Conservation (phyloP, 2,329 filamentous ascomycete genomes). For the Microascus cirrosus region DNA sequence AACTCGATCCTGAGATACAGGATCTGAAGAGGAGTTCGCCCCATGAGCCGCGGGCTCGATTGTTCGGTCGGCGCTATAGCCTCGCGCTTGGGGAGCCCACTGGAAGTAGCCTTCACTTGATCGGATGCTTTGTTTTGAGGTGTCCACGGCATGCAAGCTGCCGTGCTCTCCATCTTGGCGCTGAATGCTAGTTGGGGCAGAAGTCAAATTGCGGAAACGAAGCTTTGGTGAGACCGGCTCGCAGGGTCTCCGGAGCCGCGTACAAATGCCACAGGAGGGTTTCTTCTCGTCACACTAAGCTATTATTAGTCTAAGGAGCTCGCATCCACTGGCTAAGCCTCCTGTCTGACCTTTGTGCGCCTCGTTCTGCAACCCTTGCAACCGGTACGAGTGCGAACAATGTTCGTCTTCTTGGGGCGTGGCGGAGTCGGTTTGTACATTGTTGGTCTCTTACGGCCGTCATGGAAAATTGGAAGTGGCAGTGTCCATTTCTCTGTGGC, state of each 20-base stretch:
- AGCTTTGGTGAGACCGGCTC: neutral
- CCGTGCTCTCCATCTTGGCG: neutral
- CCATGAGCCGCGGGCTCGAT: too few relatives aligned
- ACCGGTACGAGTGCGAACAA: conserved; percentile 11
- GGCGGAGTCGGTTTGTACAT: conserved; percentile 13
- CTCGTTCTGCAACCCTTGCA: conserved; percentile 10
- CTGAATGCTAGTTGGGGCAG: neutral
- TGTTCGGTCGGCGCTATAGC: too few relatives aligned
- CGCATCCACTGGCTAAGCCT: neutral
- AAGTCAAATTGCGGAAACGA: neutral
- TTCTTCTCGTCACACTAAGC: conserved; percentile 6
- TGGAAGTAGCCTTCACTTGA: neutral
- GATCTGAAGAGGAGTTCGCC: too few relatives aligned
- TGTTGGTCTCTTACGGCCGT: too few relatives aligned
- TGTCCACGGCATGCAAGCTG: neutral
- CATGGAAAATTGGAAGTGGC: too few relatives aligned
- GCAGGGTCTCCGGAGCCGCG: conserved; percentile 3
- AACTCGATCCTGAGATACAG: too few relatives aligned
- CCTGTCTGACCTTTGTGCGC: conserved; percentile 10
- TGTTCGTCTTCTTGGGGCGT: conserved; percentile 12
- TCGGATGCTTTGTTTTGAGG: neutral
- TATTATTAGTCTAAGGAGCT: neutral
- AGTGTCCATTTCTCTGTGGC: too few relatives aligned
- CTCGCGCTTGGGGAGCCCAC: too few relatives aligned
- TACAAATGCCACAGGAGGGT: conserved; percentile 5